Evolutionary conservation across 2,329 filamentous ascomycete species (phyloP), one percentile per base, ranked within the genome.

Genomic region (Sporothrix mexicana): DNA sequence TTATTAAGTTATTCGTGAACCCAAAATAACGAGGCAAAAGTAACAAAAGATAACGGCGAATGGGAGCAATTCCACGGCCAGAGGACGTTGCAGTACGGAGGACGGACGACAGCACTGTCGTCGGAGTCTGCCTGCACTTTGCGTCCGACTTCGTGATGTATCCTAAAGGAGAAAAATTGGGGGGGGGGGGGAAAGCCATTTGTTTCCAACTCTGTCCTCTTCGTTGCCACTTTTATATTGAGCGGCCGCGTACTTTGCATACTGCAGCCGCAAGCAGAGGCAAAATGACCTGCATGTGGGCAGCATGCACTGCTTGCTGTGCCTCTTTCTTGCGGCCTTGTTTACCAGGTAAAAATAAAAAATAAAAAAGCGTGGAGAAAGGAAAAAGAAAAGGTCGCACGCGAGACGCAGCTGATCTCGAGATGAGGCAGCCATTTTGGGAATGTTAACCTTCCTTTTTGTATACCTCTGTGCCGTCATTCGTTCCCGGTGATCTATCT

Each of bases 261-360:
- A 55, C 51, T 15, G 68, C 47, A 59, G 9, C 41, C 25, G 17
- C 17, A n/a, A 15, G 5, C 4, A 7, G 30, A 43, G 25, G 10
- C 23, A 69, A 43, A 57, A 51, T 70, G 67, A 47, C 67, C 20
- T 59, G 67, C 67, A 70, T 69, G 30, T 36, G 30, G 30, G 4
- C 30, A 36, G n/a, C 7, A 36, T 7, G 3, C n/a, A 23, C 51
- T 3, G n/a, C 7, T 10, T 45, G 67, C 67, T 70, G 67, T 70
- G 51, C 67, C 67, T 59, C 67, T 45, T 12, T 13, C 47, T 23
- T 51, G 47, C 49, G 41, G 30, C 20, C 62, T 67, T 67, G 62
- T 49, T 70, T 59, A 70, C 67, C 67, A 69, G 67, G 67, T 70
- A 70, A 70, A 70, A 49, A 55, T 2, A 70, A 3, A n/a, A 9